Conservation (phyloP, 2,329 filamentous ascomycete genomes). For the Triangularia verruculosa region DNA sequence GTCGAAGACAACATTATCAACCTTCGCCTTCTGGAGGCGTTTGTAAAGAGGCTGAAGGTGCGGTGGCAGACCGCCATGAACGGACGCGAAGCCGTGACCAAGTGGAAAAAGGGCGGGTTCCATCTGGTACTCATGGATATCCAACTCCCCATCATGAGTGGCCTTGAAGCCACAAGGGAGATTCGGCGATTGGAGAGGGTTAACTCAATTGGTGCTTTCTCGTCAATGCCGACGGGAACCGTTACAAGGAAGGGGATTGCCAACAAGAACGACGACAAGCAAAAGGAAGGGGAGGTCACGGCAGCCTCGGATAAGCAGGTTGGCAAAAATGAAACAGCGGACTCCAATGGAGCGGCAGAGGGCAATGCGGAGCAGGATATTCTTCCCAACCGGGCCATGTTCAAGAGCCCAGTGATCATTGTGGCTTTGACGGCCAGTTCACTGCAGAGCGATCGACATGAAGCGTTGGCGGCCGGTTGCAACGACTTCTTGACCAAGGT, state of each 20-base stretch:
- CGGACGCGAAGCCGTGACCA: constrained; percentile 85
- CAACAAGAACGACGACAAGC: constrained; percentile 7
- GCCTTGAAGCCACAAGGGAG: constrained; percentile 90
- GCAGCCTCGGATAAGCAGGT: not conserved
- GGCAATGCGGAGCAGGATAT: constrained; percentile 58
- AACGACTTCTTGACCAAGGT: constrained; percentile 99
- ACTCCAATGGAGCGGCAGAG: not conserved
- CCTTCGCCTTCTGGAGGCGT: constrained; percentile 84
- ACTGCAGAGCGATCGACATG: constrained; percentile 90
- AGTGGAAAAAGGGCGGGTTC: constrained; percentile 90
- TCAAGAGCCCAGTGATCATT: constrained; percentile 97
- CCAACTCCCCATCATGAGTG: constrained; percentile 94
- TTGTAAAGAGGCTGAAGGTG: constrained; percentile 93
- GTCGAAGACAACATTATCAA: constrained; percentile 99
- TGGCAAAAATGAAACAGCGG: constrained; percentile 38
- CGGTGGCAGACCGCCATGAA: constrained; percentile 98
- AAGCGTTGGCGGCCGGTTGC: constrained; percentile 90
- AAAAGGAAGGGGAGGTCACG: constrained; percentile 38
- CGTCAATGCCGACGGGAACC: constrained; percentile 49
- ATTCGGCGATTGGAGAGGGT: constrained; percentile 85
- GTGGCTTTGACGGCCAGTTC: constrained; percentile 94
- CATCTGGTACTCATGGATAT: constrained; percentile 99
- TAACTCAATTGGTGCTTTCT: constrained; percentile 90
- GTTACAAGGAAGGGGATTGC: constrained; percentile 41
- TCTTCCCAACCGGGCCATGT: constrained; percentile 65